These are phyloP conservation scores for Suhomyces atakaporum DNA, from an alignment of 1,139 yeast species.

Conservation along the genomic window DNA sequence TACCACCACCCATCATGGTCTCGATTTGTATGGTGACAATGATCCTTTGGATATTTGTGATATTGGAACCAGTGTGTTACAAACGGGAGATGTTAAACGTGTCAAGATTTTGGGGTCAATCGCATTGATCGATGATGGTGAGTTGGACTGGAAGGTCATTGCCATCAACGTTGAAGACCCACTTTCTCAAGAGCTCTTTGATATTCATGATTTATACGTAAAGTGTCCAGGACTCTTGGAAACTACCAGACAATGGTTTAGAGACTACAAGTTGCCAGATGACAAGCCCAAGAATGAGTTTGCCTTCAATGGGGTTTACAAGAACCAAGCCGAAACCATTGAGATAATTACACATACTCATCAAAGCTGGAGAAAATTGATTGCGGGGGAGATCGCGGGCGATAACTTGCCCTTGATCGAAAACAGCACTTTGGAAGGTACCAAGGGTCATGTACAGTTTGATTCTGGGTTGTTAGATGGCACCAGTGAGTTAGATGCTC, in stretches of 20 bases:
- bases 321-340: slow-evolving; percentile 71
- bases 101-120: slow-evolving; percentile 84
- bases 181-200: slow-evolving; percentile 68
- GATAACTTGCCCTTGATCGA: slow-evolving; percentile 21
- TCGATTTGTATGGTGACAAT: slow-evolving; percentile 82
- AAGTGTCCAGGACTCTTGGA: slow-evolving; percentile 80
- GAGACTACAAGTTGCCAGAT: slow-evolving; percentile 87
- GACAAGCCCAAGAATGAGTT: slow-evolving; percentile 87
- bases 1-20: slow-evolving; percentile 65
- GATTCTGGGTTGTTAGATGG: slow-evolving; percentile 11
- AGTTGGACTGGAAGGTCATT: slow-evolving; percentile 90
- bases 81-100: slow-evolving; percentile 75
- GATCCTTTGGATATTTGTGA: slow-evolving; percentile 93
- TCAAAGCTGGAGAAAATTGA: slow-evolving; percentile 70
- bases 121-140: slow-evolving; percentile 90
- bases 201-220: slow-evolving; percentile 72
- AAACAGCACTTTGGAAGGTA: slow-evolving; percentile 16
- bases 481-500: slow-evolving; percentile 25
- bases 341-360: slow-evolving; percentile 69
- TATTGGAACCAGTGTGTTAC: slow-evolving; percentile 71
- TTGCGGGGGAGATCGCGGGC: slow-evolving; percentile 53
- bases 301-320: slow-evolving; percentile 82
- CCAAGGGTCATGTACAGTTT: slow-evolving; percentile 19
- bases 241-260: slow-evolving; percentile 88
- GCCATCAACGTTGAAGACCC: slow-evolving; percentile 78